Evolutionary conservation across 768 basidiomycete species (phyloP).

Genomic region (Gymnopilus dilepis): DNA sequence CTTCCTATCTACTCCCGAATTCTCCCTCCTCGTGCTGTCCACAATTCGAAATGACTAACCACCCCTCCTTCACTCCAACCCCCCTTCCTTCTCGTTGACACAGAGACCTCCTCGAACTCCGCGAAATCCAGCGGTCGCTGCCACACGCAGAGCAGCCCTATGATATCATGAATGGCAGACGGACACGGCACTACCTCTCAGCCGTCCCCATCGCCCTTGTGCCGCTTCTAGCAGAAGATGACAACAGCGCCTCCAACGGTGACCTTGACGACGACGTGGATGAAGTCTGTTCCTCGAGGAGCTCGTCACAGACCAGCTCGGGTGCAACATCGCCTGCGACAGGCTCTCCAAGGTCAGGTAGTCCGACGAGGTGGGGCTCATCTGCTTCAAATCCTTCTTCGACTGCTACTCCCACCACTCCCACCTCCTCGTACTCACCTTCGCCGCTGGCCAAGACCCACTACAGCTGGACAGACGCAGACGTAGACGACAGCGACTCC

Average conservation of each 20-base stretch:
- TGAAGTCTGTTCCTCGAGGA: neutral
- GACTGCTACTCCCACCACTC: neutral
- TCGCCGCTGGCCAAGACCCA: neutral
- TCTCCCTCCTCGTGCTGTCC: constrained; percentile 9
- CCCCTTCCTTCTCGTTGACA: neutral
- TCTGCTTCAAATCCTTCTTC: neutral
- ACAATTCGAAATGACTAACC: constrained; percentile 3
- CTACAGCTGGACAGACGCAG: constrained; percentile 1
- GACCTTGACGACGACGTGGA: constrained; percentile 7
- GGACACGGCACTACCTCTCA: constrained; percentile 46
- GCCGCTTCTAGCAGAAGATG: constrained; percentile 50
- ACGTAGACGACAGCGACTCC: neutral
- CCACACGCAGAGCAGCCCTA: constrained; percentile 60
- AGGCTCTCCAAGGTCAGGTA: neutral
- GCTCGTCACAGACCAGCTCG: constrained; percentile 1
- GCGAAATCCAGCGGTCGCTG: constrained; percentile 68
- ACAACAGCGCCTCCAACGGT: constrained; percentile 2
- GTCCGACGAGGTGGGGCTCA: neutral
- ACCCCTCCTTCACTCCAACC: neutral
- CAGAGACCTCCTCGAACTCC: constrained; percentile 71
- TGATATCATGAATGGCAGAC: constrained; percentile 46
- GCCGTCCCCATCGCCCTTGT: constrained; percentile 69
- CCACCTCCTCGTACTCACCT: neutral
- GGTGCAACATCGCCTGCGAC: constrained; percentile 1
- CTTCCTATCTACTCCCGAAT: neutral